These are phyloP conservation scores for Candida sanyiensis DNA, from an alignment of 805 yeast species.

Conservation along the genomic window DNA sequence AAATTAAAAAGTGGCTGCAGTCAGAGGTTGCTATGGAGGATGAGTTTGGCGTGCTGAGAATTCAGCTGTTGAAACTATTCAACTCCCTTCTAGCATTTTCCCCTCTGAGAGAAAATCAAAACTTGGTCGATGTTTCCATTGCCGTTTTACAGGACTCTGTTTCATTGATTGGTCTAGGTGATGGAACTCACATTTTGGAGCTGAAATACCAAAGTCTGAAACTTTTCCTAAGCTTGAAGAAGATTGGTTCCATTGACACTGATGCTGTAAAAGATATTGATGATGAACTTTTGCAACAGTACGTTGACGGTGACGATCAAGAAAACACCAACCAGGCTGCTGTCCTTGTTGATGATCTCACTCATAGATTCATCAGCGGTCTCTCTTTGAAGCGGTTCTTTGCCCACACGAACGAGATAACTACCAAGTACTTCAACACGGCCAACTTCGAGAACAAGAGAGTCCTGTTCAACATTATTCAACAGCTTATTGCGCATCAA, in stretches of 20 bases:
- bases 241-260: slow-evolving; percentile 22
- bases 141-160: slow-evolving; percentile 40
- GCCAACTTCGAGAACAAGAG: slow-evolving; percentile 38
- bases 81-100: slow-evolving; percentile 25
- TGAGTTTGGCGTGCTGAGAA: slow-evolving; percentile 45
- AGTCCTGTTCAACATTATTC: slow-evolving; percentile 36
- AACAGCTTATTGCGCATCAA: slow-evolving; percentile 33
- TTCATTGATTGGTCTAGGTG: slow-evolving; percentile 36
- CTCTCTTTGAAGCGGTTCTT: slow-evolving; percentile 30
- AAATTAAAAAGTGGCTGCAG: slow-evolving; percentile 53
- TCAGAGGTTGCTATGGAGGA: slow-evolving; percentile 55
- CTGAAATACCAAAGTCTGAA: slow-evolving; percentile 44
- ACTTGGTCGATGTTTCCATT: slow-evolving; percentile 33
- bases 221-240: slow-evolving; percentile 31
- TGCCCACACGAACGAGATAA: slow-evolving; percentile 32
- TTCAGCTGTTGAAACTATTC: slow-evolving; percentile 45
- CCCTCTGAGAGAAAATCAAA: slow-evolving; percentile 2
- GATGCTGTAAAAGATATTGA: slow-evolving; percentile 32
- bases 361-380: slow-evolving; percentile 28
- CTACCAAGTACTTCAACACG: slow-evolving; percentile 25
- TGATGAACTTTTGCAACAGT: slow-evolving; percentile 37
- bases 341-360: slow-evolving; percentile 32
- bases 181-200: slow-evolving; percentile 31
- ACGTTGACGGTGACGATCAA: slow-evolving; percentile 25
- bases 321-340: slow-evolving; percentile 27